Base-by-base conservation (phyloP, 352 stramenopile species). In the Phytophthora cactorum region DNA sequence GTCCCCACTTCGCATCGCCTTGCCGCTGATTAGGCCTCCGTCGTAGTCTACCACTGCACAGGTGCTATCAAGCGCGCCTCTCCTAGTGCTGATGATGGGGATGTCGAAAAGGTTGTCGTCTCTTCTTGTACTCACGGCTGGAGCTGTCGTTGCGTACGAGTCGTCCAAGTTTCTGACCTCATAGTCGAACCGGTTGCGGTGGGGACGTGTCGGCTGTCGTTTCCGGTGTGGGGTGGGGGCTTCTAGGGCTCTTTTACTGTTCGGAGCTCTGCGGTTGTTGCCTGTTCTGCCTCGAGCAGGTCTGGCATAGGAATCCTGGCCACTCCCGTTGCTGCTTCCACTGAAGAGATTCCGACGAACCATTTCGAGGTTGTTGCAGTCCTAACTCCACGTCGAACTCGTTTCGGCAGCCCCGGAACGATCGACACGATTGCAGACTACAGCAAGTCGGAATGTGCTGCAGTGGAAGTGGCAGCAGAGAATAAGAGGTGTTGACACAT, bases 1-100 rank as follows among this genome's bases (percentile, higher is more conserved):
- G 4, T 15, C 32, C 14, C 28, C 52, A 28, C 59, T 15, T 29
- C 55, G 49, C 27, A 45, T 38, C 12, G 12, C 45, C 44, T 74
- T 76, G 3, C 38, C 43, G 17, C 53, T 73, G 46, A 66, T 49
- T 22, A 69, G 44, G 3, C 36, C 59, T 51, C 55, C 68, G 49
- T 79, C 72, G 28, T 70, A 77, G 52, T 77, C 68, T 5, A 69
- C 59, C 15, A 79, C 58, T 27, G 64, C 64, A 28, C 72, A 76
- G 3, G 66, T 71, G 32, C 72, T 79, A 32, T 77, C 59, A 27
- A 77, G 55, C 14, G 58, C 52, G 4, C 39, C 43, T 32, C 61
- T 58, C 41, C 53, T 59, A 3, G 45, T 58, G n/a, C 66, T 74
- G 39, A 70, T 61, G n/a, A 70, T 70, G 6, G 60, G 53, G 31